Evolutionary conservation across 768 basidiomycete genomes (phyloP), one percentile per base, ranked within the genome.

Genomic region (Rhizopogon roseolus): DNA sequence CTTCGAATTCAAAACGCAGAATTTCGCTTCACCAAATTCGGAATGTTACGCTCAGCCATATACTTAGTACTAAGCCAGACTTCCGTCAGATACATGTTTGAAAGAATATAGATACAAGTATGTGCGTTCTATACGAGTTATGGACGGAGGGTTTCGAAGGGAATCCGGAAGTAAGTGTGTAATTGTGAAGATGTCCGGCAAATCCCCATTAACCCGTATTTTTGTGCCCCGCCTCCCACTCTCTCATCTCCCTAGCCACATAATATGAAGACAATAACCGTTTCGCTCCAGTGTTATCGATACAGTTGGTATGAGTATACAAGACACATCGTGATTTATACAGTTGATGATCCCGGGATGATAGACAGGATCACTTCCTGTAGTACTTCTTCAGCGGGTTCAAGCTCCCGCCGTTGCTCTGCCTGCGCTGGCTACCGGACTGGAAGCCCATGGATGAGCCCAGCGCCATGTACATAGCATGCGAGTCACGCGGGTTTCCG

Each of bases 401-500:
- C 54, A 50, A 69, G 62, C 53, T 62, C 57, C 65, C 56, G 56
- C 54, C 62, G 38, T 49, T 53, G 42, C 16, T 66, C 64, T 53
- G 58, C 3, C 59, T 52, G 57, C 54, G 54, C 63, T 63, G 43
- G 68, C 57, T 28, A 69, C 59, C 36, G 19, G 58, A 46, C 52
- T 57, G 62, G 19, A 57, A 16, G 52, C 67, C 55, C 65, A 65
- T 54, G 29, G 69, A 57, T 13, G 68, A 59, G 55, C 70, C 61
- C 53, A 83, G 75, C 4, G 80, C 72, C 38, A 82, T 73, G 68
- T 81, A 84, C 79, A 83, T 81, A 57, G 69, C 67, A 60, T 86
- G 81, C 4, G 73, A 64, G 59, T 84, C 81, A 50, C 84, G 81
- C 38, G 84, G 84, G 60, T 81, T 76, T 66, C 80, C 80, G 64